Conservation (phyloP, 2,329 filamentous ascomycete genomes). For the Pezicula rhizophila region DNA sequence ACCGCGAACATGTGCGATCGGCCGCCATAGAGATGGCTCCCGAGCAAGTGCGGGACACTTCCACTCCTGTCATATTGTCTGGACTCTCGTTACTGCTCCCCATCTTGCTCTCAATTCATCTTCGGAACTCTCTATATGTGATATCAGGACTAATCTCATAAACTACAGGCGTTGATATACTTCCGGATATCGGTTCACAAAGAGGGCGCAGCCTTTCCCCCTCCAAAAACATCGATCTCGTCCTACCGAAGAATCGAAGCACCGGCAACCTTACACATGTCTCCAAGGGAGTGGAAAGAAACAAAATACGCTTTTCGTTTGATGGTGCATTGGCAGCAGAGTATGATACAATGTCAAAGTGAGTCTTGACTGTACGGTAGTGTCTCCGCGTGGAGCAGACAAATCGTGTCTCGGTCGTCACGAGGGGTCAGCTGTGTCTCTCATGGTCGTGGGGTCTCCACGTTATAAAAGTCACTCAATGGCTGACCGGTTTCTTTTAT, state of each 20-base stretch:
- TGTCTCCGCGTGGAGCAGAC: background rate
- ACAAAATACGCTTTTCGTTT: slow-evolving; percentile 67
- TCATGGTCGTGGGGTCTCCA: slow-evolving; percentile 7
- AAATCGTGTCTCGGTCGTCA: slow-evolving; percentile 1
- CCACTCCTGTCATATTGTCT: background rate
- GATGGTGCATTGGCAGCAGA: slow-evolving; percentile 60
- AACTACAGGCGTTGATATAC: slow-evolving; percentile 20
- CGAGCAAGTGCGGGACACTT: background rate
- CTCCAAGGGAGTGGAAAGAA: slow-evolving; percentile 43
- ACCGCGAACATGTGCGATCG: background rate
- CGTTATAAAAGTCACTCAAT: slow-evolving; percentile 4
- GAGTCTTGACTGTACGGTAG: slow-evolving; percentile 27
- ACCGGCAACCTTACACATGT: slow-evolving; percentile 49
- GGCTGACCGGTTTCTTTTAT: slow-evolving; percentile 21
- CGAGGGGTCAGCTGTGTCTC: slow-evolving; percentile 11
- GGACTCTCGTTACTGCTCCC: background rate
- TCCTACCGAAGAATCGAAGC: slow-evolving; percentile 57
- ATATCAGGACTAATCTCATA: slow-evolving; percentile 8
- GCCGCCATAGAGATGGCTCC: background rate
- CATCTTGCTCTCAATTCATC: background rate
- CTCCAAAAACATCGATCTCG: slow-evolving; percentile 14
- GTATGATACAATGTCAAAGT: slow-evolving; percentile 72
- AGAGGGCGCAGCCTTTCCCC: slow-evolving; percentile 13
- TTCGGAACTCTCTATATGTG: background rate
- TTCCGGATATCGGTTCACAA: slow-evolving; percentile 13